Evolutionary conservation across 768 basidiomycete genomes (phyloP).

Genomic region (Boletus rubescentipes): DNA sequence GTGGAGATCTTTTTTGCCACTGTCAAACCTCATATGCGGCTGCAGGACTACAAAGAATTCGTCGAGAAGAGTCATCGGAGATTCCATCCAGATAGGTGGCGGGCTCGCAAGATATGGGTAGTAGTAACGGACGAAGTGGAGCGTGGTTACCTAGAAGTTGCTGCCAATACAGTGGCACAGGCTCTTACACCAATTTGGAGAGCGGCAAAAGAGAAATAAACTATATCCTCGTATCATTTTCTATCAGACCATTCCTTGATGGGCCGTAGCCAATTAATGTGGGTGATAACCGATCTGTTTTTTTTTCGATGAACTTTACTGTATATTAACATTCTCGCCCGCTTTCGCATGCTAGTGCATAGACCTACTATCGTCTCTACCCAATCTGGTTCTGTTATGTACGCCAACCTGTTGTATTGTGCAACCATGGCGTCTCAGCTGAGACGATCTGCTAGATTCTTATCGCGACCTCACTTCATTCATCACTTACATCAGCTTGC

Average conservation of each 20-base stretch:
- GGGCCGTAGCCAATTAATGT: too few relatives aligned
- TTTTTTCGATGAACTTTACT: neutral
- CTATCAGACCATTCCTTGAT: neutral
- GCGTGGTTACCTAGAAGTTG: conserved; percentile 63
- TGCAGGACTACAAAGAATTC: conserved; percentile 61
- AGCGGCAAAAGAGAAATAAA: conserved; percentile 34
- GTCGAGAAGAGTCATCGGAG: conserved; percentile 70
- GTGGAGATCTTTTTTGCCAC: too few relatives aligned
- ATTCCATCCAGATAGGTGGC: conserved; percentile 83
- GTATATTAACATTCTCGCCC: neutral
- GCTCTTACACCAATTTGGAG: conserved; percentile 71
- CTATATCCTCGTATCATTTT: neutral
- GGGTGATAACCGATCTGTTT: neutral
- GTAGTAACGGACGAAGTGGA: conserved; percentile 58
- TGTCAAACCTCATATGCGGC: conserved; percentile 50
- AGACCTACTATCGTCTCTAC: neutral
- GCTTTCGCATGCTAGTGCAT: neutral
- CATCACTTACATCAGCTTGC: too few relatives aligned
- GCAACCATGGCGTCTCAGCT: too few relatives aligned
- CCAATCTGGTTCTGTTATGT: neutral
- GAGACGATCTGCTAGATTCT: too few relatives aligned
- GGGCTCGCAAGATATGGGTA: conserved; percentile 59
- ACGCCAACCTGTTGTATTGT: neutral
- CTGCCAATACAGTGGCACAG: conserved; percentile 70
- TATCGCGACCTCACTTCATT: too few relatives aligned